A percentile compares a stretch with the other conserved stretches of the same genome.
Conservation (phyloP, 441 rosid genomes). For the Pelargonium cotyledonis region DNA sequence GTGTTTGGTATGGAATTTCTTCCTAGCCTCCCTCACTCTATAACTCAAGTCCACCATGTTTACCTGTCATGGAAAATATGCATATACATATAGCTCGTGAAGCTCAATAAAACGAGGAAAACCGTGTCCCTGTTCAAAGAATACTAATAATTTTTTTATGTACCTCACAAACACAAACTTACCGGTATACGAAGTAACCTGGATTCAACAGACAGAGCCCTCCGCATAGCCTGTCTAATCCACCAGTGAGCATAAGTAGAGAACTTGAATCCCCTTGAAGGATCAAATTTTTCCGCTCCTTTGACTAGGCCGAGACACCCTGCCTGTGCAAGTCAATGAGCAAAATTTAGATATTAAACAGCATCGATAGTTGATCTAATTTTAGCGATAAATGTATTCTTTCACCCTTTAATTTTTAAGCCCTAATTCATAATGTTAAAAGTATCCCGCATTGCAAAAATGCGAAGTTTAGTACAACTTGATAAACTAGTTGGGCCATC, state of each 20-base stretch:
- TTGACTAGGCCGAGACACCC: slow-evolving; percentile 88
- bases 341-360: slow-evolving; percentile 16
- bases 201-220: slow-evolving; percentile 76
- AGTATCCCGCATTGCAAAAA: too few species aligned
- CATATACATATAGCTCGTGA: not conserved
- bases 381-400: too few species aligned
- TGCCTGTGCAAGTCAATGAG: slow-evolving; percentile 41
- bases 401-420: too few species aligned
- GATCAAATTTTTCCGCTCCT: slow-evolving; percentile 89
- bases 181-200: slow-evolving; percentile 86
- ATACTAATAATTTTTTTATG: too few species aligned
- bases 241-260: slow-evolving; percentile 98
- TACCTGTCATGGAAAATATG: slow-evolving; percentile 36
- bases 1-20: slow-evolving; percentile 56
- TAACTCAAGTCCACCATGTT: slow-evolving; percentile 90
- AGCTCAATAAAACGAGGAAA: too few species aligned
- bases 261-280: slow-evolving; percentile 87
- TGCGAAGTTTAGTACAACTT: too few species aligned
- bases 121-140: too few species aligned
- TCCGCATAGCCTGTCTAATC: slow-evolving; percentile 87
- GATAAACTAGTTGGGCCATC: too few species aligned
- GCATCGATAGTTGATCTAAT: too few species aligned
- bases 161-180: slow-evolving; percentile 22
- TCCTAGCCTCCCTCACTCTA: slow-evolving; percentile 78
- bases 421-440: too few species aligned